phyloP scores from a whole-genome alignment of 805 yeast genomes.

The Vanderwaltozyma verrucispora region DNA sequence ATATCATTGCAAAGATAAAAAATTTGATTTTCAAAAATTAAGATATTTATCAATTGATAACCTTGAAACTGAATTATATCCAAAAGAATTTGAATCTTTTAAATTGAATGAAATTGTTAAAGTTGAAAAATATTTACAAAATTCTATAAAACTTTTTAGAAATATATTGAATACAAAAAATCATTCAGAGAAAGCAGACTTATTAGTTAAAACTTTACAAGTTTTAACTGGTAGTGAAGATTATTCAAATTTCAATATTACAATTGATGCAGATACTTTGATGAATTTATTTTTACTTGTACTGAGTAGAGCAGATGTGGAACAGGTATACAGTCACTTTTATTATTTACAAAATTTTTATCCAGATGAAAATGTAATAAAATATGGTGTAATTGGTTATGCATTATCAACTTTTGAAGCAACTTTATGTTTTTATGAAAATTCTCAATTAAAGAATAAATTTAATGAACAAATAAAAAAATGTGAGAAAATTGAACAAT shows the following conservation, averaged over 20 bases:
- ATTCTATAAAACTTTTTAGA: conserved; percentile 44
- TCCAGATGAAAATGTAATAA: conserved; percentile 30
- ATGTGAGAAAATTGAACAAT: background rate
- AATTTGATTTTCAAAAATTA: conserved; percentile 17
- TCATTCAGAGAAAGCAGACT: conserved; percentile 37
- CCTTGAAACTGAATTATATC: conserved; percentile 35
- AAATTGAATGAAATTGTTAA: conserved; percentile 21
- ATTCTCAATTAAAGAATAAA: background rate
- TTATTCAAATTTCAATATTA: conserved; percentile 13
- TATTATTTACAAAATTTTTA: conserved; percentile 51
- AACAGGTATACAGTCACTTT: conserved; percentile 51
- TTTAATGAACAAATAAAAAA: background rate
- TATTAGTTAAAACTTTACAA: conserved; percentile 43
- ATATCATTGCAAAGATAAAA: conserved; percentile 16
- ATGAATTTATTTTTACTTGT: conserved; percentile 65
- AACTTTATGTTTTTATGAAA: conserved; percentile 52
- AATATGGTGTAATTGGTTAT: conserved; percentile 60
- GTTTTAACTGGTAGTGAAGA: conserved; percentile 32
- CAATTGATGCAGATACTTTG: conserved; percentile 73
- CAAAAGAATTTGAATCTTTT: conserved; percentile 25
- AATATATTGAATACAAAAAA: conserved; percentile 37
- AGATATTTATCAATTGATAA: conserved; percentile 33
- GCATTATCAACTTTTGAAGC: conserved; percentile 79
- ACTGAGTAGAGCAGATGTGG: conserved; percentile 50
- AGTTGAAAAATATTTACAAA: conserved; percentile 36